These are phyloP conservation scores for Chloranthus sessilifolius DNA, from an alignment of 164 flowering plant species.

Conservation along the genomic window DNA sequence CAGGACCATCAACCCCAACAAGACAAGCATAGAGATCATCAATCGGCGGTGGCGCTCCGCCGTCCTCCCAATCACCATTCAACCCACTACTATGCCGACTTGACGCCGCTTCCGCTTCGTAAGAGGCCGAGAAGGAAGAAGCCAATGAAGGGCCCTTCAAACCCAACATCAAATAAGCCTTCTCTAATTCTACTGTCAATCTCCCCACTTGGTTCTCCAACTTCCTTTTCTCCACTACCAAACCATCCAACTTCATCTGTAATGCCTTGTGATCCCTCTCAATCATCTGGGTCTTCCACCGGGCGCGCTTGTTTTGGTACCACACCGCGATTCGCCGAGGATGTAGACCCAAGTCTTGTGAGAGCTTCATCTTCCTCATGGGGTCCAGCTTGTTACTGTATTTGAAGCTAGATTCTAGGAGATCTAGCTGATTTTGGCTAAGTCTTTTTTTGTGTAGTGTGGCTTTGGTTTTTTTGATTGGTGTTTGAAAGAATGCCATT, in stretches of 20 bases:
- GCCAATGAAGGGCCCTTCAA: conserved; percentile 5
- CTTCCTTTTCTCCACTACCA: conserved; percentile 27
- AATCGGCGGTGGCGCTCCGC: conserved; percentile 8
- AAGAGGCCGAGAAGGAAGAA: conserved; percentile 13
- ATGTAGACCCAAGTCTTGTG: conserved; percentile 80
- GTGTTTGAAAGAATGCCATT: conserved; percentile 19
- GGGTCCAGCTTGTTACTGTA: conserved; percentile 91
- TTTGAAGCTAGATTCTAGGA: conserved; percentile 85
- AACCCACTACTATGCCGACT: conserved; percentile 7
- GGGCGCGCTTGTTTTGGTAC: conserved; percentile 93
- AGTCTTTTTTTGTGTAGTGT: conserved; percentile 49
- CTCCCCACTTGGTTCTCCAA: conserved; percentile 33
- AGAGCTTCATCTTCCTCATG: conserved; percentile 76
- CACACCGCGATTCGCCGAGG: conserved; percentile 96
- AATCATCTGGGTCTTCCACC: conserved; percentile 89
- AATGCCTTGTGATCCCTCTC: conserved; percentile 73
- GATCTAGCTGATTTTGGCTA: conserved; percentile 72
- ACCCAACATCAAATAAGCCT: conserved; percentile 24
- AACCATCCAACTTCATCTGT: conserved; percentile 29
- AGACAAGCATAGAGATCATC: conserved; percentile 29
- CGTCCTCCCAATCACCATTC: conserved; percentile 16
- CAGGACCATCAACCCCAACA: conserved; percentile 18
- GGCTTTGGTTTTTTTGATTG: conserved; percentile 14
- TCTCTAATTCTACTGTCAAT: conserved; percentile 30
- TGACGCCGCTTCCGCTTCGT: conserved; percentile 20